A percentile compares a stretch with the other conserved stretches of the same genome.
Evolutionary conservation across 345 rosid genomes (phyloP).

Genomic region (Brassica carinata): DNA sequence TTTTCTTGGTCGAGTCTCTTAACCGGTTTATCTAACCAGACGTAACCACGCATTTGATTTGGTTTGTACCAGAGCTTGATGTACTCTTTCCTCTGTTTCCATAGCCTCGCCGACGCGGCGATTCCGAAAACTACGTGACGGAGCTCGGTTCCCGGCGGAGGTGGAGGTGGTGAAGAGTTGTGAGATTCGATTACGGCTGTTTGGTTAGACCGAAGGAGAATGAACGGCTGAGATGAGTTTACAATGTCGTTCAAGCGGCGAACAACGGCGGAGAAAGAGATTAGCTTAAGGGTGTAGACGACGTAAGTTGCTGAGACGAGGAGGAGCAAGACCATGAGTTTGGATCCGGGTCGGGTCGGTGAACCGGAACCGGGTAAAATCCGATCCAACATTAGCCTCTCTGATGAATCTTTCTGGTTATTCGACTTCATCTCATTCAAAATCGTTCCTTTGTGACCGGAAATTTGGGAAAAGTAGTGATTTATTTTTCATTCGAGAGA

Average conservation of each 20-base stretch:
- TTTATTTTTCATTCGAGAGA: neutral
- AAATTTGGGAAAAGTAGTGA: neutral
- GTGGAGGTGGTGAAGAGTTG: neutral
- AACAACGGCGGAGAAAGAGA: conserved; percentile 47
- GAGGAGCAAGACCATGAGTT: conserved; percentile 68
- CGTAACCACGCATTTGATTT: conserved; percentile 72
- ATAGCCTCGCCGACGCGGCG: conserved; percentile 90
- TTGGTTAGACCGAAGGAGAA: conserved; percentile 25
- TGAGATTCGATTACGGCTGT: conserved; percentile 3
- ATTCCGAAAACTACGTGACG: conserved; percentile 85
- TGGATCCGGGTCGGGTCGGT: conserved; percentile 57
- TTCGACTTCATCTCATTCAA: conserved; percentile 23
- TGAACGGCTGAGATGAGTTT: conserved; percentile 40
- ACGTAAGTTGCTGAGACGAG: conserved; percentile 75
- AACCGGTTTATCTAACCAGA: conserved; percentile 80
- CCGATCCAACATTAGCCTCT: conserved; percentile 69
- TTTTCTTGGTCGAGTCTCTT: conserved; percentile 32
- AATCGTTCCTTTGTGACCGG: neutral
- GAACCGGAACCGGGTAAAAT: conserved; percentile 46
- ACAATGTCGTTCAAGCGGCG: conserved; percentile 24
- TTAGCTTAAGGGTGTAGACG: conserved; percentile 80
- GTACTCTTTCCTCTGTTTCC: conserved; percentile 83
- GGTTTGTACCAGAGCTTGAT: conserved; percentile 87
- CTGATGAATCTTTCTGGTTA: conserved; percentile 42
- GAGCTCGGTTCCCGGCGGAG: conserved; percentile 44